Evolutionary conservation across 805 yeast genomes (phyloP).

Genomic region (Wickerhamiella slavikovae): DNA sequence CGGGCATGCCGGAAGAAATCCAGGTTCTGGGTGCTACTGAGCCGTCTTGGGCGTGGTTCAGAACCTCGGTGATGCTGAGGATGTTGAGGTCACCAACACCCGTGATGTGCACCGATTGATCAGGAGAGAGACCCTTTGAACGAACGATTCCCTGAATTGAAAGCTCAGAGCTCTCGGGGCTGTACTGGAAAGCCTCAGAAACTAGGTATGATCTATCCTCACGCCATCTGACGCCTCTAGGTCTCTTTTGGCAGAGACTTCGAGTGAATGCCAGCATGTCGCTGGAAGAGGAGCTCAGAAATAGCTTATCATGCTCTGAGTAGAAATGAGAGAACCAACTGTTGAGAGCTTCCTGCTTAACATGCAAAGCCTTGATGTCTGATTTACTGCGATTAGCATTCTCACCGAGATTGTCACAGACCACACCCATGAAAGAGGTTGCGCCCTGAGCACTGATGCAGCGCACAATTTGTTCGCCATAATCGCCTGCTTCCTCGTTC

Average conservation of each 20-base stretch:
- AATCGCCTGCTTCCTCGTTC: constrained; percentile 55
- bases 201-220: constrained; percentile 77
- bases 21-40: constrained; percentile 15
- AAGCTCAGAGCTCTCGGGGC: constrained; percentile 20
- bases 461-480: constrained; percentile 79
- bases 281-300: constrained; percentile 39
- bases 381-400: constrained; percentile 19
- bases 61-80: constrained; percentile 31
- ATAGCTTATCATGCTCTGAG: constrained; percentile 63
- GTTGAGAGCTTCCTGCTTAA: constrained; percentile 40
- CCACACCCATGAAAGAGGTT: constrained; percentile 57
- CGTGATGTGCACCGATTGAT: constrained; percentile 67
- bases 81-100: constrained; percentile 80
- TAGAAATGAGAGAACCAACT: constrained; percentile 56
- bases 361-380: constrained; percentile 51
- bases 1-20: constrained; percentile 11
- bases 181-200: constrained; percentile 39
- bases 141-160: constrained; percentile 68
- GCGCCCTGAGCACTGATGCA: constrained; percentile 86
- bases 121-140: constrained; percentile 49
- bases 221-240: constrained; percentile 76
- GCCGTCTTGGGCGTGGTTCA: constrained; percentile 16
- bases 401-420: constrained; percentile 58
- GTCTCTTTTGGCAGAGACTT: constrained; percentile 64
- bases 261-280: constrained; percentile 63